phyloP scores from a whole-genome alignment of 306 rosid genomes.

The Acmispon strigosus region DNA sequence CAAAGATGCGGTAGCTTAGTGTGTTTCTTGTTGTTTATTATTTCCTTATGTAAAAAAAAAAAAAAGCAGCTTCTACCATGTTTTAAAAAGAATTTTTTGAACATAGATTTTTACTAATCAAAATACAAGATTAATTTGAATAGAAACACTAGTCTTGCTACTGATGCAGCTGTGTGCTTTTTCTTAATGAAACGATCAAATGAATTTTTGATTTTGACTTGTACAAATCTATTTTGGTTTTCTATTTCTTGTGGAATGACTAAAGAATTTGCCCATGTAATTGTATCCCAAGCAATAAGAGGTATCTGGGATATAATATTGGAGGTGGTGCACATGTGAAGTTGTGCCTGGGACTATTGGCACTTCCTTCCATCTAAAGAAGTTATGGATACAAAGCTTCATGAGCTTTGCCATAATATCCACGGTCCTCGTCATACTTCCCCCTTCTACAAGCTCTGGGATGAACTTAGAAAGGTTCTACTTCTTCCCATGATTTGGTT shows the following conservation, averaged over 20 bases:
- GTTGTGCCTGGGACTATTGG: constrained; percentile 64
- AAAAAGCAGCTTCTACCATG: no score
- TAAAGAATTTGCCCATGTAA: not conserved
- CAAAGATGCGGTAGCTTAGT: no score
- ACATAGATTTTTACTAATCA: not conserved
- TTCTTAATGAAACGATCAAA: not conserved
- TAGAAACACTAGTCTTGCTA: not conserved
- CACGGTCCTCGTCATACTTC: constrained; percentile 70
- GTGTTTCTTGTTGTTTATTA: no score
- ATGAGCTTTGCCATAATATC: constrained; percentile 87
- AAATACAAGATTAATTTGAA: not conserved
- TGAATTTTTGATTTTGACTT: not conserved
- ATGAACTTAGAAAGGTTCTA: constrained; percentile 78
- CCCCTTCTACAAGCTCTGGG: constrained; percentile 90
- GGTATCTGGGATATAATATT: constrained; percentile 71
- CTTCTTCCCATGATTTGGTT: not conserved
- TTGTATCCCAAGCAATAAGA: constrained; percentile 62
- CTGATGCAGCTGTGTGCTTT: not conserved
- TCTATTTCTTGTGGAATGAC: constrained; percentile 2
- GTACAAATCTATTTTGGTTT: not conserved
- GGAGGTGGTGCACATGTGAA: constrained; percentile 73
- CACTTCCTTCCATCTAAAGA: constrained; percentile 63
- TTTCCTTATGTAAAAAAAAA: no score
- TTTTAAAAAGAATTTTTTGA: no score
- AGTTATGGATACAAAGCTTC: constrained; percentile 92